Base-by-base conservation (phyloP, 805 yeast genomes). In the Metschnikowia noctiluminum region DNA sequence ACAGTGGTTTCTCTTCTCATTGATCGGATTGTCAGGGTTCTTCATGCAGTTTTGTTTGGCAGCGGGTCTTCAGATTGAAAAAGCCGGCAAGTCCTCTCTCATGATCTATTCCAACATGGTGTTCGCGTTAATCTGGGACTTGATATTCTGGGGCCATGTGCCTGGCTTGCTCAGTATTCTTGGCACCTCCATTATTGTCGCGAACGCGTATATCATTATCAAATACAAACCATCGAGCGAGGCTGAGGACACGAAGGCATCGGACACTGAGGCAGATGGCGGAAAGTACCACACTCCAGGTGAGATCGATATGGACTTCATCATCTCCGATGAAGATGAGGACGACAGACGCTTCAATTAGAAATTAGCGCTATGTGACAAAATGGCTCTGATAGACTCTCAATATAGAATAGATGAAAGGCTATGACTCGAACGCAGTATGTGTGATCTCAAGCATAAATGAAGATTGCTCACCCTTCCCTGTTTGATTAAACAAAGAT, bases 61-160 rank as follows among this genome's bases (percentile, higher is more conserved):
- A 0, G 81, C 88, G 8, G 97, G 96, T 0, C 78, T 90, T 43
- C 96, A 89, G 63, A 73, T 88, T 46, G 96, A 87, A 53, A 71
- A 73, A 45, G 95, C 96, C 0, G 82, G 89, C 4, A 76, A 87
- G 48, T 88, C 90, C 0, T 76, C 91, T 11, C 75, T 87, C 51
- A 83, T 89, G 81, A 69, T 79, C 2, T 91, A 91, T 62, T 76
- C 90, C 1, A 88, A 84, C 60, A 77, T 90, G 74, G 69, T 90
- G 1, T 89, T 85, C 68, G 92, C 96, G 0, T 69, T 89, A 14
- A 49, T 86, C 31, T 84, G 91, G 81, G 97, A 90, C 62, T 69
- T 80, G 34, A 39, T 81, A 0, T 68, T 89, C 28, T 91, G 89
- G 84, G 75, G 80, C 52, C 89, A 85, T 62, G 63, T 82, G 21